Evolutionary conservation across 2,329 filamentous ascomycete species (phyloP), one percentile per base, ranked within the genome.

Genomic region (Colletotrichum tabaci): DNA sequence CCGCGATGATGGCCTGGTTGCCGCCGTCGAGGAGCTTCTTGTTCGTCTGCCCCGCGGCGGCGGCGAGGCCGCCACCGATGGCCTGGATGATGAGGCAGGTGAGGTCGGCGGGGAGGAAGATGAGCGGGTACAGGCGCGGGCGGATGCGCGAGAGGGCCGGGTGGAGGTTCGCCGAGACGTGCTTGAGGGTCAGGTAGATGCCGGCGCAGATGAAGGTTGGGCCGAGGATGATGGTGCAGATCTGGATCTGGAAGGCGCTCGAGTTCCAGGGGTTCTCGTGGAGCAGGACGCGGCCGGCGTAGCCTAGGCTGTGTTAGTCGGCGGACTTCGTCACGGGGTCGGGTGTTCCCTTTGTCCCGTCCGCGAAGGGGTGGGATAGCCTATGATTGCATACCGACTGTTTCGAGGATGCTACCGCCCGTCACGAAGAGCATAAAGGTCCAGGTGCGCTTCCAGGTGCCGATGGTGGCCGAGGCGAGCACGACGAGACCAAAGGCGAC

Each of bases 111-210:
- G 87, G 86, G n/a, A 90, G 85, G 80, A 90, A 90, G 80, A 90
- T 80, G 76, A 85, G 83, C 4, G 88, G 88, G 78, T 88, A 90
- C 74, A 84, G 82, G n/a, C 78, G 80, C 21, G 88, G 85, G 4
- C 82, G 82, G 67, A 90, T 76, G 73, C 86, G 85, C n/a, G 87
- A 89, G 64, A 88, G 81, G 47, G 74, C 53, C 10, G 87, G 84
- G 79, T 82, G 83, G 72, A 89, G 82, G 57, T 84, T 79, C 44
- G 88, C 80, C 69, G 86, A 84, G 74, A 89, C 79, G 82, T 91
- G 89, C 79, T 90, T 90, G 71, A 92, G 86, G 4, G 88, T 90
- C 35, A 92, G 86, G 82, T 92, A 92, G 79, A 92, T 87, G 76
- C 85, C 86, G 74, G 89, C 88, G 80, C 89, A 90, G 79, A 91